A percentile compares a stretch with the other conserved stretches of the same genome.
These are phyloP conservation scores for Pichia sp. DNA, from an alignment of 1,139 yeast genomes.

Conservation along the genomic window DNA sequence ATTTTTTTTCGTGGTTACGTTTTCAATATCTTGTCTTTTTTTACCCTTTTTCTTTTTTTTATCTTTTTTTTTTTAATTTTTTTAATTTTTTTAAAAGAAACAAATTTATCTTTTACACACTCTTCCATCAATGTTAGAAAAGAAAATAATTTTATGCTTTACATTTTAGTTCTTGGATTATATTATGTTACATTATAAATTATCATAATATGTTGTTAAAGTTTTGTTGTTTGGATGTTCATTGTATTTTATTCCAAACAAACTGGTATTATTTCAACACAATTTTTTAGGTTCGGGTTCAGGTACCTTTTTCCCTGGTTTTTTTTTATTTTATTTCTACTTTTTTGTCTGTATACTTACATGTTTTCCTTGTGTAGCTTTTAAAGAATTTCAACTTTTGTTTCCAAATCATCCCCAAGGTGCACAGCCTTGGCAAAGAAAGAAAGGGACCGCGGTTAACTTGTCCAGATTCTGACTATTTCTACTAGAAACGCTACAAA, in stretches of 20 bases:
- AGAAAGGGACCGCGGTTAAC: too few species aligned
- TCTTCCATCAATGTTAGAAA: too few species aligned
- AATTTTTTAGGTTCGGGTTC: neutral
- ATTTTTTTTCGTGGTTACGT: conserved; percentile 1
- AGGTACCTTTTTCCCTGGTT: neutral
- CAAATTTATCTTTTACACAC: neutral
- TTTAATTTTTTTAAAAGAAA: neutral
- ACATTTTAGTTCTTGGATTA: neutral
- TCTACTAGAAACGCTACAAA: too few species aligned
- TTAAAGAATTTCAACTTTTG: too few species aligned
- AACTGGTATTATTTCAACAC: neutral
- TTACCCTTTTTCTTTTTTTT: neutral
- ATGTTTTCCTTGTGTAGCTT: neutral
- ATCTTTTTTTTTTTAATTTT: conserved; percentile 1
- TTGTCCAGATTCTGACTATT: too few species aligned
- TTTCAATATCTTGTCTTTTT: neutral
- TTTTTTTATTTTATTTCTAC: neutral
- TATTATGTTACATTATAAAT: neutral
- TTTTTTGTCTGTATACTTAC: too few species aligned
- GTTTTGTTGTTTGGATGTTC: conserved; percentile 2
- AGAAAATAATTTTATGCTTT: too few species aligned
- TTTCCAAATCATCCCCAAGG: too few species aligned
- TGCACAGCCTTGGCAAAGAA: too few species aligned
- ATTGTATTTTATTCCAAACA: conserved; percentile 1
- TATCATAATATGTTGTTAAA: neutral